Conservation (phyloP, 257 asterid species). For the Primulina tabacum region DNA sequence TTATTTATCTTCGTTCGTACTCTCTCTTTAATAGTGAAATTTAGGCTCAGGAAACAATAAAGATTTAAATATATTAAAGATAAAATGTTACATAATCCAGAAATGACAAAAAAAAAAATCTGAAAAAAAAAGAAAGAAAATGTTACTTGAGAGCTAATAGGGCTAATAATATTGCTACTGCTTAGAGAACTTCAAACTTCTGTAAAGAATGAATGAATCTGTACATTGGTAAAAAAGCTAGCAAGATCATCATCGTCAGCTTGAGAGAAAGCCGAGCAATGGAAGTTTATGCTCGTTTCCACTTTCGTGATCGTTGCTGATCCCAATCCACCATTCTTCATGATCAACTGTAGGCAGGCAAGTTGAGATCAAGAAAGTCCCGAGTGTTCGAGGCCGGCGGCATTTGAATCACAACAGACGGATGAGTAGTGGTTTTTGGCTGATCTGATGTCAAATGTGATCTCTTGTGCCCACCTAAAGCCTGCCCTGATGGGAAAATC, state of each 20-base stretch:
- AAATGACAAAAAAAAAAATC: not conserved
- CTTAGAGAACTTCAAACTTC: conserved; percentile 15
- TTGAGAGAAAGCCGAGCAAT: conserved; percentile 45
- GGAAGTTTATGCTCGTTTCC: conserved; percentile 30
- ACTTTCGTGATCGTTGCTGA: conserved; percentile 24
- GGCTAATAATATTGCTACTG: not conserved
- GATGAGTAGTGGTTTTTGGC: conserved; percentile 24
- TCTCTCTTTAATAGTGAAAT: too few species aligned
- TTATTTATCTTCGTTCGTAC: too few species aligned
- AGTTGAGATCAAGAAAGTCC: conserved; percentile 76
- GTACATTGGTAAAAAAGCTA: conserved; percentile 30
- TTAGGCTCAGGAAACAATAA: not conserved
- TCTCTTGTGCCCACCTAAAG: conserved; percentile 69
- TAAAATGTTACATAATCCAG: conserved; percentile 23
- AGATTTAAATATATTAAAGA: too few species aligned
- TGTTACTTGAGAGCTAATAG: conserved; percentile 4
- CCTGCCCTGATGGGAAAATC: conserved; percentile 55
- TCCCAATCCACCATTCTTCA: conserved; percentile 65
- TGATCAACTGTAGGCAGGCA: conserved; percentile 81
- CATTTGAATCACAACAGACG: conserved; percentile 17
- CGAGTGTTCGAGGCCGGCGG: conserved; percentile 41
- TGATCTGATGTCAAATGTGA: conserved; percentile 46
- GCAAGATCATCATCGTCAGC: conserved; percentile 16
- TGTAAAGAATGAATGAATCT: conserved; percentile 47
- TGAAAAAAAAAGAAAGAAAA: not conserved